Percentiles rank a stretch among this genome's conserved stretches.
phyloP scores from a whole-genome alignment of 2,329 filamentous ascomycete genomes.

The Blumeriella jaapii region DNA sequence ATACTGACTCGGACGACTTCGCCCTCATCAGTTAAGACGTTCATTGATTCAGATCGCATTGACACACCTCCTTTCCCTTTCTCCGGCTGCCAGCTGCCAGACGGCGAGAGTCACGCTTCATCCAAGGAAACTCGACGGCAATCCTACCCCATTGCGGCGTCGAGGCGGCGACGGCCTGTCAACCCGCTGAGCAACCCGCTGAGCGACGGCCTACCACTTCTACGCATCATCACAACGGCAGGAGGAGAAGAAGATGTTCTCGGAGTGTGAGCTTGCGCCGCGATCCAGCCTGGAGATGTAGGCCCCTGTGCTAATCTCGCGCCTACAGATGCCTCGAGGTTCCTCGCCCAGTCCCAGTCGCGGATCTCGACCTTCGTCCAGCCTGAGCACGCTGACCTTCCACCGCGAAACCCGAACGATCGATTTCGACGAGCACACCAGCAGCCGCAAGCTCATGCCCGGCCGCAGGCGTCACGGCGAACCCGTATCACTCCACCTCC shows the following conservation, averaged over 20 bases:
- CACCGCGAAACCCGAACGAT: slow-evolving; percentile 27
- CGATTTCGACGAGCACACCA: slow-evolving; percentile 23
- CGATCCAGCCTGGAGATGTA: too few species aligned
- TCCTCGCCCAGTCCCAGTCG: slow-evolving; percentile 93
- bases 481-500: slow-evolving; percentile 66
- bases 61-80: too few species aligned
- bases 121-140: too few species aligned
- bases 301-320: background rate
- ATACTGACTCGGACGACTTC: too few species aligned
- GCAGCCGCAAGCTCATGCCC: slow-evolving; percentile 17
- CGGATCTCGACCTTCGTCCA: slow-evolving; percentile 65
- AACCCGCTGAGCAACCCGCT: too few species aligned
- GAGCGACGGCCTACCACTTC: too few species aligned
- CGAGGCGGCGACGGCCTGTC: slow-evolving; percentile 7
- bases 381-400: slow-evolving; percentile 36
- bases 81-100: too few species aligned
- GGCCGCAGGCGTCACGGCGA: slow-evolving; percentile 30
- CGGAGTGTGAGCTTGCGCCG: slow-evolving; percentile 28
- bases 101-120: too few species aligned
- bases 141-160: too few species aligned
- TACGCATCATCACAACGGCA: too few species aligned
- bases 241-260: slow-evolving; percentile 26
- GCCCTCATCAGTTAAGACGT: too few species aligned
- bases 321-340: slow-evolving; percentile 80
- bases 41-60: too few species aligned